These are phyloP conservation scores for Uronychia binucleata DNA, from an alignment of 73 alveolate genomes.

Conservation along the genomic window DNA sequence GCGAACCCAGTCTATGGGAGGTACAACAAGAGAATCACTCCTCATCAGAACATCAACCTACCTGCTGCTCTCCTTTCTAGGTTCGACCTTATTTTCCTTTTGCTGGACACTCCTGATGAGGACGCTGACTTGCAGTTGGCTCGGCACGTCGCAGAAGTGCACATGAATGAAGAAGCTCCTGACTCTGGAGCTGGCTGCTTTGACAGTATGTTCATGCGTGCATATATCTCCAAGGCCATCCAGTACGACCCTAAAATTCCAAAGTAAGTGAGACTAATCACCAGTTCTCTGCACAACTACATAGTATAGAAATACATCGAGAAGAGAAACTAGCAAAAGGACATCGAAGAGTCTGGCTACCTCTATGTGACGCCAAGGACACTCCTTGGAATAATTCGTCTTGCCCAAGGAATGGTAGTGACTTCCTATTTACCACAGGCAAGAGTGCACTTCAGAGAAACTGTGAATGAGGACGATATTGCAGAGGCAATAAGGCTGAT, in stretches of 20 bases:
- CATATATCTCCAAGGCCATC: constrained; percentile 82
- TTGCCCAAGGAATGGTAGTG: constrained; percentile 80
- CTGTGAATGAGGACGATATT: constrained; percentile 84
- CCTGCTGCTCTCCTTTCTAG: constrained; percentile 98
- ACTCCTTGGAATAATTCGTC: constrained; percentile 89
- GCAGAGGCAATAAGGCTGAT: constrained; percentile 92
- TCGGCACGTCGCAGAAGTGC: constrained; percentile 74
- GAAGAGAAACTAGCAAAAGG: constrained; percentile 61
- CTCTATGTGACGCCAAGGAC: constrained; percentile 96
- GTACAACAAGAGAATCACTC: constrained; percentile 78
- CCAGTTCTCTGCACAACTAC: constrained; percentile 67
- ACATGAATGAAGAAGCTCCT: constrained; percentile 54
- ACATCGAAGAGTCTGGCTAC: constrained; percentile 75
- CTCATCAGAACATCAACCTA: constrained; percentile 95
- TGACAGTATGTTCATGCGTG: constrained; percentile 69
- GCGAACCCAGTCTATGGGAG: constrained; percentile 98
- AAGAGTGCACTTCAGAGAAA: constrained; percentile 81
- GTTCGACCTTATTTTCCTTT: constrained; percentile 94
- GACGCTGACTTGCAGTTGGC: constrained; percentile 89
- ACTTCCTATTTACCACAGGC: constrained; percentile 66
- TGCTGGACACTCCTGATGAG: constrained; percentile 90
- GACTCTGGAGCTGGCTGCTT: constrained; percentile 28
- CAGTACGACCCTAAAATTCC: constrained; percentile 77
- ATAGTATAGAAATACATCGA: constrained; percentile 84
- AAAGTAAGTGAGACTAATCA: neutral